Evolutionary conservation across 164 flowering plant genomes (phyloP), one percentile per base, ranked within the genome.

Genomic region (Litsea cubeba): DNA sequence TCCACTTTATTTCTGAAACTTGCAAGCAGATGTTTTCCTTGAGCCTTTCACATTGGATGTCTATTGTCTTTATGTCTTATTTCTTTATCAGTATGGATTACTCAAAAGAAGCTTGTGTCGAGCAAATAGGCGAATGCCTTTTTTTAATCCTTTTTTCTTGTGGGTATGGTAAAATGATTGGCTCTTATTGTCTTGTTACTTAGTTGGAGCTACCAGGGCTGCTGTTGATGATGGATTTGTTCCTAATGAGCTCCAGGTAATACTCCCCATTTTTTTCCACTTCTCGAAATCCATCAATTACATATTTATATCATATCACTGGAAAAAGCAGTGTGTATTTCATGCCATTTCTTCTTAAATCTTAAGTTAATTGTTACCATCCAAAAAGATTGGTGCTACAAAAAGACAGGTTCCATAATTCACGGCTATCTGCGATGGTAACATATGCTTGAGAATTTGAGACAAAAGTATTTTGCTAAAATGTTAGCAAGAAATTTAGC

Each of bases 151-250:
- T 54, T 54, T 54, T 54, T 54, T 20, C 60, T 54, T 54, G 20
- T 54, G 17, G 12, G 60, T 54, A 15, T 54, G 60, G 60, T 54
- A 54, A 17, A 54, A 17, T 54, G 23, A 26, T 46, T 75, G 71
- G 75, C 63, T 50, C 57, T 25, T 57, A 24, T 18, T 71, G 76
- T 75, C 71, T 28, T 71, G 75, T 81, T 71, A 24, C 74, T 26
- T 69, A 94, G 99, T 96, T 86, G 99, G 99, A 70, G 99, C 99
- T 65, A 96, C 98, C 50, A 95, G 99, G 73, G 99, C 99, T 80
- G 99, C 97, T 75, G 99, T 96, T 76, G 99, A 96, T 88, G 95
- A 97, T 0, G 97, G 97, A 76, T 94, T 83, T 85, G 97, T 94
- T 80, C 95, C 98, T 23, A 96, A 96, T 81, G 99, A 96, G 58